Percentiles rank a stretch among this genome's conserved stretches.
phyloP scores from a whole-genome alignment of 2,329 filamentous ascomycete genomes.

The Diaporthe vexans region DNA sequence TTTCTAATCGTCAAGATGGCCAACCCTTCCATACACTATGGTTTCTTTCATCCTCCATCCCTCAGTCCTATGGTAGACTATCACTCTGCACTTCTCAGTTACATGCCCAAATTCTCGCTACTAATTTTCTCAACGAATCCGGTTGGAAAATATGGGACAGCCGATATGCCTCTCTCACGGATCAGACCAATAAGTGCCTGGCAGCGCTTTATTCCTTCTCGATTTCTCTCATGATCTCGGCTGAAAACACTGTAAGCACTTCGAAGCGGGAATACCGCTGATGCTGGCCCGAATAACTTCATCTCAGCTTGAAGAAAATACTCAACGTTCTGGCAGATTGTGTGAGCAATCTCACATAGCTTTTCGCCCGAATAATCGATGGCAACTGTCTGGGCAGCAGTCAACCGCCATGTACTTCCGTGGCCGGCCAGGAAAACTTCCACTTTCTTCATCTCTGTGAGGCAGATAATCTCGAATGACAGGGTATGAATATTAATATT shows the following conservation, averaged over 20 bases:
- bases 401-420: not conserved
- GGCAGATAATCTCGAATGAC: constrained; percentile 2
- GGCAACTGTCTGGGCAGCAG: not conserved
- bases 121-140: not conserved
- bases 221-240: not conserved
- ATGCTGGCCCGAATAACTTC: constrained; percentile 9
- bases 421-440: not conserved
- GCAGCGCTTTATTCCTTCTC: not conserved
- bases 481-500: not conserved
- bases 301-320: constrained; percentile 7
- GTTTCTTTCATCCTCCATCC: no score
- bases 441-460: not conserved
- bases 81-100: no score
- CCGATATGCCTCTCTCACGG: not conserved
- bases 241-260: not conserved
- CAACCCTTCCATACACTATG: no score
- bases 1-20: no score
- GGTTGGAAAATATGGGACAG: not conserved
- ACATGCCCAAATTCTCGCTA: no score
- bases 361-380: not conserved
- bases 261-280: not conserved
- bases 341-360: not conserved
- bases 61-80: no score
- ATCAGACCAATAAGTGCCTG: not conserved
- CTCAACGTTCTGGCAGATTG: not conserved